phyloP scores from a whole-genome alignment of 495 filamentous ascomycete species.

The Xylaria venustula region DNA sequence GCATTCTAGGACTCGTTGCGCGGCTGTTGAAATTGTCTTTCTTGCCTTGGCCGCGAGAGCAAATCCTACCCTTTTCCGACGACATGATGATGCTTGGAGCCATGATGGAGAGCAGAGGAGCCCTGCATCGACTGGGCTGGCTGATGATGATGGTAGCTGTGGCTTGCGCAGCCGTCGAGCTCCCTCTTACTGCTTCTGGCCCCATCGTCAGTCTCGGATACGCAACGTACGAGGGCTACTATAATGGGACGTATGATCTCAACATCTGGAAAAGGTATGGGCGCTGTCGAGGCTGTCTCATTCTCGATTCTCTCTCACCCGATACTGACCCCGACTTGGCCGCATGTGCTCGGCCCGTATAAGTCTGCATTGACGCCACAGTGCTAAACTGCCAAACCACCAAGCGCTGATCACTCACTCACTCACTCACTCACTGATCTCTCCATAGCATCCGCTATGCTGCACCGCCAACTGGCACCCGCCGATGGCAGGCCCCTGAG shows the following conservation, averaged over 20 bases:
- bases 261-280: constrained; percentile 42
- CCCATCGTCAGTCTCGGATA: constrained; percentile 39
- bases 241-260: constrained; percentile 30
- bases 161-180: neutral
- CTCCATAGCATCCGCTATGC: constrained; percentile 31
- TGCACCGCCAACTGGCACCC: constrained; percentile 29
- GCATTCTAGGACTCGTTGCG: neutral
- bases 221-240: constrained; percentile 38
- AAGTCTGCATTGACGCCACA: neutral
- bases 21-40: neutral
- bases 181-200: neutral
- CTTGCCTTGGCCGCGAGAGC: neutral
- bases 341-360: neutral
- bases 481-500: constrained; percentile 34
- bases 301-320: neutral
- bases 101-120: neutral
- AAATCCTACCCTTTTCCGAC: neutral
- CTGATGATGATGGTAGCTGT: neutral
- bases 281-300: too few relatives aligned
- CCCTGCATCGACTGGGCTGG: neutral
- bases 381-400: neutral
- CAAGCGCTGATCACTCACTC: neutral
- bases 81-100: neutral
- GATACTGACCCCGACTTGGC: neutral
- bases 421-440: constrained; percentile 1